phyloP scores from a whole-genome alignment of 140 eudicot species.

The Stevia rebaudiana region DNA sequence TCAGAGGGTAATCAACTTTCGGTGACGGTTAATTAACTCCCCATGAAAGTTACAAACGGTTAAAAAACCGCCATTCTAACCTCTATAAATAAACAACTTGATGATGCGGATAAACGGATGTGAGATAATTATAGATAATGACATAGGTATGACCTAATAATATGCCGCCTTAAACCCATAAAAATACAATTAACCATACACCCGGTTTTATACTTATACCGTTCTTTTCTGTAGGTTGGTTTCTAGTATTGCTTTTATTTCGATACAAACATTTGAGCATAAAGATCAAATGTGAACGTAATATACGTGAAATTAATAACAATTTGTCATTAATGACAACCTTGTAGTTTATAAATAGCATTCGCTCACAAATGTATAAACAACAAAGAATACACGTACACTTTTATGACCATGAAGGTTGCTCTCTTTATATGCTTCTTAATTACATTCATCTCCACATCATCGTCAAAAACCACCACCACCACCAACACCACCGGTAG shows the following conservation, averaged over 20 bases:
- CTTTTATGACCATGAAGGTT: constrained; percentile 9
- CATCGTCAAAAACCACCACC: constrained; percentile 21
- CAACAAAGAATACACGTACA: neutral
- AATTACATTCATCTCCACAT: constrained; percentile 13
- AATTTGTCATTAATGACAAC: neutral
- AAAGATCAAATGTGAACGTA: neutral
- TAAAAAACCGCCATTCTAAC: too few species aligned
- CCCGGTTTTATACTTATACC: too few species aligned
- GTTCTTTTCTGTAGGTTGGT: too few species aligned
- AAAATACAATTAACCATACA: too few species aligned
- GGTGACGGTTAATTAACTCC: too few species aligned
- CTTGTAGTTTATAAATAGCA: constrained; percentile 8
- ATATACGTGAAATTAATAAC: neutral
- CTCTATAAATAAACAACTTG: too few species aligned
- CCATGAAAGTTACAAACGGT: too few species aligned
- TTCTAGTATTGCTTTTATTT: neutral
- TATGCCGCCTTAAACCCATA: too few species aligned
- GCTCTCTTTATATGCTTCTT: constrained; percentile 5
- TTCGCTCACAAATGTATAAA: neutral
- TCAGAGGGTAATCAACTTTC: too few species aligned
- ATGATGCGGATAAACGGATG: too few species aligned
- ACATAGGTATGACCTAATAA: too few species aligned
- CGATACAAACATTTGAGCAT: neutral
- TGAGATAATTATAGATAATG: too few species aligned
- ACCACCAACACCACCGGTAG: constrained; percentile 23